Percentiles rank a stretch among this genome's conserved stretches.
Conservation (phyloP, 164 flowering plant genomes). For the Euptelea pleiosperma region DNA sequence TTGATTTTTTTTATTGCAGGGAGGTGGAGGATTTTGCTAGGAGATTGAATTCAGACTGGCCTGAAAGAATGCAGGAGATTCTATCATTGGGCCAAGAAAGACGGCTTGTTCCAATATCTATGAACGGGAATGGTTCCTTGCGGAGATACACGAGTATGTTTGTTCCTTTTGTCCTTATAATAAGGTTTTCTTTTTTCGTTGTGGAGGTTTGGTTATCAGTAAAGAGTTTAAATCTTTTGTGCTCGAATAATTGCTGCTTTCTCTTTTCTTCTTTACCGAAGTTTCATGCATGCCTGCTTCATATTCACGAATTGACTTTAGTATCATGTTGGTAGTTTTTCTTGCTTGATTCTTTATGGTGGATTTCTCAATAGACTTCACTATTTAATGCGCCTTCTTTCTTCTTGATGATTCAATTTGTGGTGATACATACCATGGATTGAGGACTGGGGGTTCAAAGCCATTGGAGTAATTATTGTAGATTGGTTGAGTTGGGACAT, state of each 20-base stretch:
- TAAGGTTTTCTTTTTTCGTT: background rate
- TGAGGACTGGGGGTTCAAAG: too few relatives aligned
- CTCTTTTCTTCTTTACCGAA: too few relatives aligned
- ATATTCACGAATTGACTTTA: too few relatives aligned
- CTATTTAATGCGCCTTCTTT: too few relatives aligned
- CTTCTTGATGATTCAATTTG: too few relatives aligned
- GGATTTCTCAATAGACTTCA: background rate
- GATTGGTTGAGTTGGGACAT: too few relatives aligned
- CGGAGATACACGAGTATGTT: constrained; percentile 42
- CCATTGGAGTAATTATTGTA: too few relatives aligned
- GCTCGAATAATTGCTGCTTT: background rate
- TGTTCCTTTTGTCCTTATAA: background rate
- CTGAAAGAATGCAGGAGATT: constrained; percentile 73
- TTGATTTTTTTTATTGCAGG: constrained; percentile 31
- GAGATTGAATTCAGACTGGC: constrained; percentile 82
- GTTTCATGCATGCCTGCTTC: too few relatives aligned
- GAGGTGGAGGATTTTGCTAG: constrained; percentile 90
- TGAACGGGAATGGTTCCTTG: constrained; percentile 48
- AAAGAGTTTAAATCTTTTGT: background rate
- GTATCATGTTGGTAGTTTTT: background rate
- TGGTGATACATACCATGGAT: too few relatives aligned
- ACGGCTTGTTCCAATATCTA: constrained; percentile 34
- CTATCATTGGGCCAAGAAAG: constrained; percentile 54
- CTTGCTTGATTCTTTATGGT: background rate
- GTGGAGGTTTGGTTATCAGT: background rate